A percentile compares a stretch with the other conserved stretches of the same genome.
Evolutionary conservation across 2,329 filamentous ascomycete genomes (phyloP).

Genomic region (Endoconidiophora polonica): DNA sequence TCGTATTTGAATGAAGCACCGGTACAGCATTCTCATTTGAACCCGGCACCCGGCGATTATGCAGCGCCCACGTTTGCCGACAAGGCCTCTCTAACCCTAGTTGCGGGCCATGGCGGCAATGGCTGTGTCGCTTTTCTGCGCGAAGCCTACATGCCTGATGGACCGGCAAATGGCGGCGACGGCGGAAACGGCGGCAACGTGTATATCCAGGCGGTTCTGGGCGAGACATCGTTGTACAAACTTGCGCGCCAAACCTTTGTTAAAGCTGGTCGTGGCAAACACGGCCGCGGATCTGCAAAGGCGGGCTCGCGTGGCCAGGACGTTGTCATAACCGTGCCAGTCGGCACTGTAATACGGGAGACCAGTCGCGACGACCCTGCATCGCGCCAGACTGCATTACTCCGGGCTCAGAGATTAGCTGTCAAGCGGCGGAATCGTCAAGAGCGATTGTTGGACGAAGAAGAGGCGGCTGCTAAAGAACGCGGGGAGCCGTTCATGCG

Average conservation of each 20-base stretch:
- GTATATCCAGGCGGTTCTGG: constrained; percentile 83
- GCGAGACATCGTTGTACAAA: constrained; percentile 88
- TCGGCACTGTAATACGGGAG: constrained; percentile 82
- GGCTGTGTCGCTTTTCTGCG: constrained; percentile 90
- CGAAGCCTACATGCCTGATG: constrained; percentile 76
- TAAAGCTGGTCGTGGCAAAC: constrained; percentile 58
- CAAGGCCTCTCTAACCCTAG: constrained; percentile 59
- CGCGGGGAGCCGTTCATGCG: constrained; percentile 13
- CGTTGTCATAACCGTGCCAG: constrained; percentile 73
- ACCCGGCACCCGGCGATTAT: constrained; percentile 74
- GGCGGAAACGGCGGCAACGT: constrained; percentile 82
- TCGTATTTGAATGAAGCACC: constrained; percentile 15
- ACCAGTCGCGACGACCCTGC: constrained; percentile 62
- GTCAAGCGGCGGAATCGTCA: constrained; percentile 21
- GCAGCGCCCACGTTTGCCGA: constrained; percentile 71
- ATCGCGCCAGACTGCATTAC: constrained; percentile 39
- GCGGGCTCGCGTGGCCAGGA: constrained; percentile 74
- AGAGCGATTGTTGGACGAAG: constrained; percentile 22
- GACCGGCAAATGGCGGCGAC: constrained; percentile 87
- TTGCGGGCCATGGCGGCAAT: constrained; percentile 69
- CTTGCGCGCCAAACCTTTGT: constrained; percentile 60
- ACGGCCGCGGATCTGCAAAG: constrained; percentile 57
- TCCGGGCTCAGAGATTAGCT: constrained; percentile 20
- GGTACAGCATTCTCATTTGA: constrained; percentile 40
- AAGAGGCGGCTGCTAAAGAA: constrained; percentile 9